Conservation (phyloP, 1,284 basidiomycete species). For the Sutorius eximius region DNA sequence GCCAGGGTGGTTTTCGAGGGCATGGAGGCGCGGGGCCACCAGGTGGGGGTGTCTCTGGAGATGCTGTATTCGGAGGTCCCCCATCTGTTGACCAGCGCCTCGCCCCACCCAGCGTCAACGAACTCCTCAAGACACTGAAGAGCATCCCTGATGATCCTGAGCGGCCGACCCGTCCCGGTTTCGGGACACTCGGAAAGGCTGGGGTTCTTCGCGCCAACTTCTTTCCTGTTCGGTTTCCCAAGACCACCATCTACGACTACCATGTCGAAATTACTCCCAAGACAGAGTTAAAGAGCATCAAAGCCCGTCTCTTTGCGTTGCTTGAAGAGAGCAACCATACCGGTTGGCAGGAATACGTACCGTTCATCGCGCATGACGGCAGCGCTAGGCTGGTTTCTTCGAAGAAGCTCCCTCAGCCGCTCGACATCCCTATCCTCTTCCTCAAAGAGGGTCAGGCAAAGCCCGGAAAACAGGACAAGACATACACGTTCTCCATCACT, state of each 20-base stretch:
- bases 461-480: slow-evolving; percentile 12
- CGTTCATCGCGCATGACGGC: slow-evolving; percentile 62
- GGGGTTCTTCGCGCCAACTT: slow-evolving; percentile 67
- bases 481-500: slow-evolving; percentile 54
- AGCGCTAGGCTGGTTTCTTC: slow-evolving; percentile 59
- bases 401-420: slow-evolving; percentile 53
- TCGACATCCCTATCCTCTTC: slow-evolving; percentile 49
- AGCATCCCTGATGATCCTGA: slow-evolving; percentile 32
- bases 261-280: slow-evolving; percentile 54
- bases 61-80: slow-evolving; percentile 41
- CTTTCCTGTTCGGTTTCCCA: slow-evolving; percentile 55
- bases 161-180: slow-evolving; percentile 66
- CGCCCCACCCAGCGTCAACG: slow-evolving; percentile 28
- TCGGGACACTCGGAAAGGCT: slow-evolving; percentile 54
- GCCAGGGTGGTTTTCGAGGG: slow-evolving; percentile 26
- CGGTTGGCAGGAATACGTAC: slow-evolving; percentile 41
- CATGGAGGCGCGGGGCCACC: slow-evolving; percentile 34
- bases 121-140: slow-evolving; percentile 41
- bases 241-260: slow-evolving; percentile 57
- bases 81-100: slow-evolving; percentile 47
- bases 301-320: slow-evolving; percentile 55
- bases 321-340: slow-evolving; percentile 47
- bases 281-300: slow-evolving; percentile 47
- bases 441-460: slow-evolving; percentile 53
- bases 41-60: slow-evolving; percentile 33